These are phyloP conservation scores for Ustilago tritici DNA, from an alignment of 1,284 basidiomycete genomes.

Conservation along the genomic window DNA sequence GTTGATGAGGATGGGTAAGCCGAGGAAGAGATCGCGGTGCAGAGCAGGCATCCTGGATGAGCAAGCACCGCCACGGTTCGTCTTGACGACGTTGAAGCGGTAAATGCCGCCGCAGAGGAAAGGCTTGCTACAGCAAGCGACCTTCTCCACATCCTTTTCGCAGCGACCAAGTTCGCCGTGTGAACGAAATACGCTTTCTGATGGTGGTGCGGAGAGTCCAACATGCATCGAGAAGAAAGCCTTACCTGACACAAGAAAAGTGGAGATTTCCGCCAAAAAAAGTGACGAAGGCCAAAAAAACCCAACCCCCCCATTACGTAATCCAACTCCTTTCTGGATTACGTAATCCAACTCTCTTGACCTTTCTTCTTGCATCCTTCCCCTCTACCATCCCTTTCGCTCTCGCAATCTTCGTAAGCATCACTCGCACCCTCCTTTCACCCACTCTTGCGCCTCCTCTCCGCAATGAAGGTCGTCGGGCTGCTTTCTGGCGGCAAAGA, in stretches of 20 bases:
- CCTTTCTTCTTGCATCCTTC: background rate
- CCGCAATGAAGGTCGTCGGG: slow-evolving; percentile 88
- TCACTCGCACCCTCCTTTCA: background rate
- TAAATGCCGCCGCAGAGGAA: slow-evolving; percentile 12
- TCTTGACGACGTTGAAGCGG: slow-evolving; percentile 4
- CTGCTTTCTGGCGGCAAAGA: slow-evolving; percentile 98
- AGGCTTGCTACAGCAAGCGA: slow-evolving; percentile 15
- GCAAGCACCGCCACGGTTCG: background rate
- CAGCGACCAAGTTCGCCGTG: background rate
- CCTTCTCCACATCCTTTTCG: slow-evolving; percentile 22
- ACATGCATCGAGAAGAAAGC: slow-evolving; percentile 3
- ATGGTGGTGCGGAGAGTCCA: slow-evolving; percentile 1
- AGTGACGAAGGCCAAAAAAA: slow-evolving; percentile 6
- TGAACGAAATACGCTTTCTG: background rate
- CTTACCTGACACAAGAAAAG: slow-evolving; percentile 14
- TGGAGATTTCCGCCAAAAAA: slow-evolving; percentile 20
- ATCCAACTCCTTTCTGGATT: slow-evolving; percentile 9
- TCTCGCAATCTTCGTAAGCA: too few relatives aligned
- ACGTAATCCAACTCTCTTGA: slow-evolving; percentile 20
- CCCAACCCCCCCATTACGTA: background rate
- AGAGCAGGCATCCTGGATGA: slow-evolving; percentile 8
- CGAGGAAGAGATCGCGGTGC: background rate
- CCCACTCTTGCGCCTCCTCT: background rate
- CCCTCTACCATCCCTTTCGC: background rate
- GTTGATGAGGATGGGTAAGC: slow-evolving; percentile 8